Percentiles rank a stretch among this genome's conserved stretches.
phyloP scores from a whole-genome alignment of 192 early-diverging fungal genomes.

The Gamsiella multidivaricata region DNA sequence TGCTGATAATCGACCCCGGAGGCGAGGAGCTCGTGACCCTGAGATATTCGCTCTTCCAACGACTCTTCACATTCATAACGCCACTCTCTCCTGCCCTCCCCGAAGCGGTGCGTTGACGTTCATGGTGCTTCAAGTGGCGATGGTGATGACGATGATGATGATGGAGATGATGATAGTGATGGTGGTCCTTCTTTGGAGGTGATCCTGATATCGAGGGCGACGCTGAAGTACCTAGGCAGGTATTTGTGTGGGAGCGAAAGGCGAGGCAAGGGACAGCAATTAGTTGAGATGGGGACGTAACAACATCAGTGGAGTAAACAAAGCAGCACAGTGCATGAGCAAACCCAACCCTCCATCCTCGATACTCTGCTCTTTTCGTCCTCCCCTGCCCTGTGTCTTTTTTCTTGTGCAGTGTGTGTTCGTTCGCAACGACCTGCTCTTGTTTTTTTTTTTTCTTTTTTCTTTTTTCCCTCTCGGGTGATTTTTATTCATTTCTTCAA shows the following conservation, averaged over 20 bases:
- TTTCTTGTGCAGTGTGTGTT: not conserved
- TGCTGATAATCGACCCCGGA: constrained; percentile 9
- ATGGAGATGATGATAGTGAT: not conserved
- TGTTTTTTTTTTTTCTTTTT: too few relatives aligned
- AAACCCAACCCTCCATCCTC: not conserved
- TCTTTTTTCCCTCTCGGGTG: constrained; percentile 4
- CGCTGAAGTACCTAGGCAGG: not conserved
- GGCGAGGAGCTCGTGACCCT: constrained; percentile 30
- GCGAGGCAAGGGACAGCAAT: too few relatives aligned
- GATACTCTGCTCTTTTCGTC: not conserved
- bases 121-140: constrained; percentile 6
- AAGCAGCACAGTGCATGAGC: constrained; percentile 10
- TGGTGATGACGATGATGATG: constrained; percentile 10
- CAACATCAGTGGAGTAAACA: constrained; percentile 5
- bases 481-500: constrained; percentile 10
- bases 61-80: constrained; percentile 40
- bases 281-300: not conserved
- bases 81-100: not conserved
- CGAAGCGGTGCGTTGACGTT: not conserved
- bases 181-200: constrained; percentile 2
- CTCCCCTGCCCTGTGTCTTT: not conserved
- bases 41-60: constrained; percentile 46
- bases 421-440: too few relatives aligned
- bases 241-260: not conserved
- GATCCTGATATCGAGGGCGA: constrained; percentile 4